Conservation (phyloP, 768 basidiomycete species). For the Rhizopogon vinicolor region DNA sequence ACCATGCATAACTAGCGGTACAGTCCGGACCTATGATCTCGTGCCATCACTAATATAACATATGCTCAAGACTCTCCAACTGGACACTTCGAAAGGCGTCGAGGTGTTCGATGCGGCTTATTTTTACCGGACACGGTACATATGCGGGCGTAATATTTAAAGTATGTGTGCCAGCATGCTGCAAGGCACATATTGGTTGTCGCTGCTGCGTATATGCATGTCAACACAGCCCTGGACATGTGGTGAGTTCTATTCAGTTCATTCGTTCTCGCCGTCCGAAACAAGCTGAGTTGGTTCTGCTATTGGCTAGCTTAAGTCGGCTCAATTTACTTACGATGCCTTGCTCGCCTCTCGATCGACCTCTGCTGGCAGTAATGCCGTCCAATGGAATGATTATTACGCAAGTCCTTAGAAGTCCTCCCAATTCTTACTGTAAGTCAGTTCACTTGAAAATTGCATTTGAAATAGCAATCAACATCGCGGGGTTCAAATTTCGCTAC, state of each 20-base stretch:
- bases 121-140: neutral
- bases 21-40: no score
- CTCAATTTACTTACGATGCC: no score
- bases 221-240: neutral
- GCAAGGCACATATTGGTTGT: neutral
- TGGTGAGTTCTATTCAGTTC: neutral
- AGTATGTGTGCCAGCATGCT: neutral
- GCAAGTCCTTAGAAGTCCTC: no score
- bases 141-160: neutral
- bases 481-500: neutral
- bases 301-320: neutral
- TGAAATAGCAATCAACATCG: neutral
- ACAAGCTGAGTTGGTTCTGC: neutral
- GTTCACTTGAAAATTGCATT: neutral
- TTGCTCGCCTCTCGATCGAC: no score
- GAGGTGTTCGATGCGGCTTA: no score
- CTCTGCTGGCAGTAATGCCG: neutral
- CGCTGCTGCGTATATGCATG: neutral
- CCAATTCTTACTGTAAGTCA: neutral
- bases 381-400: no score
- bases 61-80: no score
- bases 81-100: no score
- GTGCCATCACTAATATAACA: no score
- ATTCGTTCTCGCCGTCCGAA: neutral
- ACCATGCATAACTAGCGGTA: no score